Conservation (phyloP, 768 basidiomycete species). For the Hericium coralloides region DNA sequence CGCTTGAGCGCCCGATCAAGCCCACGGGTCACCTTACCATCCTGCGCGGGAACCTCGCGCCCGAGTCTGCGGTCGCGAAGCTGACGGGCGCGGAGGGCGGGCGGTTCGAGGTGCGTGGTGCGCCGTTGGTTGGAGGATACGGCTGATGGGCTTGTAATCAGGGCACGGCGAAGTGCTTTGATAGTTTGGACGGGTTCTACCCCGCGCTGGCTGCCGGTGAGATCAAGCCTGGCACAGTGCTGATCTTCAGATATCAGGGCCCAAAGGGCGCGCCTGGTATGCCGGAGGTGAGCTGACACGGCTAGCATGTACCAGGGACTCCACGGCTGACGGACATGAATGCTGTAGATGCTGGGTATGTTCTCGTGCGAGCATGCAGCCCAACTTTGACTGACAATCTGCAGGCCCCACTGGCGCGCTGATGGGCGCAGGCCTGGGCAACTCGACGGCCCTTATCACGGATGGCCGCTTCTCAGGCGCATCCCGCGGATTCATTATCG, state of each 20-base stretch:
- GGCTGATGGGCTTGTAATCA: constrained; percentile 18
- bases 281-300: constrained; percentile 51
- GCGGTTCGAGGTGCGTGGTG: constrained; percentile 55
- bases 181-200: constrained; percentile 62
- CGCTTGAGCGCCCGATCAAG: constrained; percentile 75
- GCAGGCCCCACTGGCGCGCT: constrained; percentile 75
- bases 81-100: constrained; percentile 89
- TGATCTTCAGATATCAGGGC: constrained; percentile 84
- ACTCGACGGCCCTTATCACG: constrained; percentile 74
- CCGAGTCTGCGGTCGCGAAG: constrained; percentile 84
- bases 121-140: not conserved
- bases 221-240: constrained; percentile 64
- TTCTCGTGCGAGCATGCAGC: not conserved
- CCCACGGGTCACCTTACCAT: constrained; percentile 81
- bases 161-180: constrained; percentile 49
- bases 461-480: constrained; percentile 89
- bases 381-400: not conserved
- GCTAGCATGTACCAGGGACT: not conserved
- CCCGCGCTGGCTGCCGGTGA: constrained; percentile 65
- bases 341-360: constrained; percentile 36
- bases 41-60: constrained; percentile 81
- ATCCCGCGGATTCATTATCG: constrained; percentile 56
- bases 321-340: too few species aligned
- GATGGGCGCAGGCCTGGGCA: constrained; percentile 75
- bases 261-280: constrained; percentile 90